Evolutionary conservation across 306 rosid genomes (phyloP).

Genomic region (Pyrus pyrifolia): DNA sequence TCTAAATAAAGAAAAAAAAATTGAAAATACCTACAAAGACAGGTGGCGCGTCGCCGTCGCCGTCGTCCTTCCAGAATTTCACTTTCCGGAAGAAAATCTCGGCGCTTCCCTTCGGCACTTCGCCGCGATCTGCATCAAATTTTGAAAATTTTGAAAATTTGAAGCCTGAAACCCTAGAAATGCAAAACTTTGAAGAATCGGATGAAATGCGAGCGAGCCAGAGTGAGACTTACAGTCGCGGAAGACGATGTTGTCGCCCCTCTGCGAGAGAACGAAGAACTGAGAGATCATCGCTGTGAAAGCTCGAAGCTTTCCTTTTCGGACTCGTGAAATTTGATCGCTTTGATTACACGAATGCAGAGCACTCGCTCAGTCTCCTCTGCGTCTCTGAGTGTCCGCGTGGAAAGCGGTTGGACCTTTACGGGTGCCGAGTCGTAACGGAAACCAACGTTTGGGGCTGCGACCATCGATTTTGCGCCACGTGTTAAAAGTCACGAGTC

Average conservation of each 20-base stretch:
- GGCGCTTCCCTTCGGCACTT: constrained; percentile 72
- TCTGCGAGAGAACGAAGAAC: constrained; percentile 88
- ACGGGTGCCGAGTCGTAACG: too few species aligned
- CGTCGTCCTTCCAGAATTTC: constrained; percentile 83
- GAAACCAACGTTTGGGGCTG: background rate
- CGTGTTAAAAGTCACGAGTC: constrained; percentile 13
- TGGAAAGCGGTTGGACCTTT: background rate
- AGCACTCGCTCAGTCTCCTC: background rate
- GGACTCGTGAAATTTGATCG: background rate
- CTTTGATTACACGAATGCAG: too few species aligned
- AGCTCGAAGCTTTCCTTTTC: background rate
- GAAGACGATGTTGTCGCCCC: constrained; percentile 90
- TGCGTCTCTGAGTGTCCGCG: background rate
- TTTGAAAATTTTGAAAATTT: background rate
- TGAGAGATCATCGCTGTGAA: constrained; percentile 61
- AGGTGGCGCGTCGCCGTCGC: constrained; percentile 92
- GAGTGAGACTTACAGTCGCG: constrained; percentile 58
- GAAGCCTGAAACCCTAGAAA: background rate
- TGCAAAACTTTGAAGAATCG: background rate
- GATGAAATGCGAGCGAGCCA: background rate
- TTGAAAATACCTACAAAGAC: constrained; percentile 74
- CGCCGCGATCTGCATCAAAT: constrained; percentile 70
- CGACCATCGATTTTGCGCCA: background rate
- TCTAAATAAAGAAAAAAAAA: background rate
- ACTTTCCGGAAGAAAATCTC: constrained; percentile 88